A percentile compares a stretch with the other conserved stretches of the same genome.
Evolutionary conservation across 257 asterid species (phyloP).

Genomic region (Ajuga chamaepitys): DNA sequence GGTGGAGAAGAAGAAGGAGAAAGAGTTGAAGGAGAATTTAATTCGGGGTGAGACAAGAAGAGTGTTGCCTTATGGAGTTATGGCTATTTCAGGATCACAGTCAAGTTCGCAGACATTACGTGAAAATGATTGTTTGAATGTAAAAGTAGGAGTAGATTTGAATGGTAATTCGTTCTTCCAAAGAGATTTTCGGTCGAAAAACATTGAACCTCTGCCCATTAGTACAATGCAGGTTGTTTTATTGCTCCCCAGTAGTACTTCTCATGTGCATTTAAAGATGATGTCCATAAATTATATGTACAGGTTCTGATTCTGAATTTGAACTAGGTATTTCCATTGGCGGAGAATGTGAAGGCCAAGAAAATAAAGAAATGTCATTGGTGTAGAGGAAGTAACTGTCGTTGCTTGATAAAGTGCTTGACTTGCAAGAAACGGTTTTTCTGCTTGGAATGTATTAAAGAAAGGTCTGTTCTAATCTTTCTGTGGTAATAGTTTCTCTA

Average conservation of each 20-base stretch:
- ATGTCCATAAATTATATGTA: neutral
- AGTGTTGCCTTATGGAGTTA: slow-evolving; percentile 72
- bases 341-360: slow-evolving; percentile 44
- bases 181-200: slow-evolving; percentile 80
- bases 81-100: slow-evolving; percentile 62
- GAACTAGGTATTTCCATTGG: slow-evolving; percentile 64
- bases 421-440: slow-evolving; percentile 77
- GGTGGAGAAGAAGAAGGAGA: slow-evolving; percentile 78
- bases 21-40: slow-evolving; percentile 26
- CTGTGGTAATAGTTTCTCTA: neutral
- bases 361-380: slow-evolving; percentile 77
- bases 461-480: slow-evolving; percentile 43
- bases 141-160: slow-evolving; percentile 48
- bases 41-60: slow-evolving; percentile 38
- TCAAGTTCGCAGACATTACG: slow-evolving; percentile 14
- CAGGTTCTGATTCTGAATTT: neutral
- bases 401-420: slow-evolving; percentile 61
- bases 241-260: slow-evolving; percentile 4
- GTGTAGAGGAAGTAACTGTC: slow-evolving; percentile 55
- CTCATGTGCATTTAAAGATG: neutral
- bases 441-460: slow-evolving; percentile 65
- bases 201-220: slow-evolving; percentile 71
- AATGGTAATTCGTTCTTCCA: slow-evolving; percentile 22
- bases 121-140: slow-evolving; percentile 36
- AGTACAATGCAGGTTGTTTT: slow-evolving; percentile 72